Evolutionary conservation across 1,139 yeast species (phyloP).

Genomic region (Ogataea hybrid): DNA sequence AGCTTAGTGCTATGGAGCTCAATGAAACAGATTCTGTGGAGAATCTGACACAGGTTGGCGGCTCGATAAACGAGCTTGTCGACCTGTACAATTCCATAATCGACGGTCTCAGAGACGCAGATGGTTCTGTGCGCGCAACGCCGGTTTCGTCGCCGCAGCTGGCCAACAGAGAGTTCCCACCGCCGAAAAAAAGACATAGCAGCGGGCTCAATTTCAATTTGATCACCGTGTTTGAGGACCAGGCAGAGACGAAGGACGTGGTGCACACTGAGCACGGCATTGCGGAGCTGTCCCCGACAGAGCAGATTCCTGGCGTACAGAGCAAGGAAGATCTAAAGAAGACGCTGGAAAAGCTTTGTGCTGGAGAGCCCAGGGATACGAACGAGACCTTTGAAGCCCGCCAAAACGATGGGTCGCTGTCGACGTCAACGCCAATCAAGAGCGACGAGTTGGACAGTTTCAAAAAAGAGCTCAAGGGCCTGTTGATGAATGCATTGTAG

Average conservation of each 20-base stretch:
- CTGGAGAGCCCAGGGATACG: slow-evolving; percentile 4
- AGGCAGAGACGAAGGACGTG: slow-evolving; percentile 4
- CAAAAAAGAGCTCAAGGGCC: slow-evolving; percentile 19
- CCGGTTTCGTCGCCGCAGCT: slow-evolving; percentile 12
- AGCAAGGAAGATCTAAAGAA: slow-evolving; percentile 20
- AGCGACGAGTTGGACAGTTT: slow-evolving; percentile 19
- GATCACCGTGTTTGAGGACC: slow-evolving; percentile 26
- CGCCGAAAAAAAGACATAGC: slow-evolving; percentile 19
- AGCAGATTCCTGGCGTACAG: slow-evolving; percentile 11
- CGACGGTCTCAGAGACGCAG: background rate
- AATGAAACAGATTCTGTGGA: slow-evolving; percentile 16
- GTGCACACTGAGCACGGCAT: slow-evolving; percentile 17
- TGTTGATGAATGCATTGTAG: slow-evolving; percentile 14
- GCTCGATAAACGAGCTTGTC: slow-evolving; percentile 13
- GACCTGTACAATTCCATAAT: slow-evolving; percentile 15
- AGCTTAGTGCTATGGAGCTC: slow-evolving; percentile 22
- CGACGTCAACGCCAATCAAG: slow-evolving; percentile 19
- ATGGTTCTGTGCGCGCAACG: background rate
- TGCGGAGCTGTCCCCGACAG: slow-evolving; percentile 5
- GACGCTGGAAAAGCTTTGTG: slow-evolving; percentile 22
- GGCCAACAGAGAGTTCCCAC: slow-evolving; percentile 11
- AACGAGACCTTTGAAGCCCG: slow-evolving; percentile 7
- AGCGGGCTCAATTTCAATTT: slow-evolving; percentile 29
- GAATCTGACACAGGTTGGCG: slow-evolving; percentile 13
- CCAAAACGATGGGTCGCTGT: slow-evolving; percentile 12